Percentiles rank a stretch among this genome's conserved stretches.
Conservation (phyloP, 257 asterid species). For the Solanum tarapatanum region DNA sequence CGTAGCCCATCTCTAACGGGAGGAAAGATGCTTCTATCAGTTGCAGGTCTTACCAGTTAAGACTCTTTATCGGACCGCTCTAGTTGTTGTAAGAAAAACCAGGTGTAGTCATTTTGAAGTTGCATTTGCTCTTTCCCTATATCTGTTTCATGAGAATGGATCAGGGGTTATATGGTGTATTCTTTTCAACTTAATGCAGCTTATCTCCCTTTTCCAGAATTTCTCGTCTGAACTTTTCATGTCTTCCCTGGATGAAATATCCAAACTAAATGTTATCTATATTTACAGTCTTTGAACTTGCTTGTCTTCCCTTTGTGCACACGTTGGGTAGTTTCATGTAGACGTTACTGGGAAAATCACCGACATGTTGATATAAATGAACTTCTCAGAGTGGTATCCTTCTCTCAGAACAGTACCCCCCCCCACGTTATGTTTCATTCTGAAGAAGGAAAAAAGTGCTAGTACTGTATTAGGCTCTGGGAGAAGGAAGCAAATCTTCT, state of each 20-base stretch:
- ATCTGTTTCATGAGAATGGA: not conserved
- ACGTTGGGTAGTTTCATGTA: not conserved
- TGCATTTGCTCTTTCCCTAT: not conserved
- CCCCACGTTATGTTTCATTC: too few relatives aligned
- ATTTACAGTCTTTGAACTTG: not conserved
- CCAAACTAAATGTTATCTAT: not conserved
- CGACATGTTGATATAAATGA: not conserved
- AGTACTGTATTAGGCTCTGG: not conserved
- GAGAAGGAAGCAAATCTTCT: not conserved
- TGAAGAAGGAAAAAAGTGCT: too few relatives aligned
- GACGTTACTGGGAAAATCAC: not conserved
- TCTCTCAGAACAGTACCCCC: slow-evolving; percentile 4
- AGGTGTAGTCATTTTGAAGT: not conserved
- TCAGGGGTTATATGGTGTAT: not conserved
- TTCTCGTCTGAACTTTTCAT: not conserved
- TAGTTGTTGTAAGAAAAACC: not conserved
- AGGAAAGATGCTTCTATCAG: not conserved
- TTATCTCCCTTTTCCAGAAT: not conserved
- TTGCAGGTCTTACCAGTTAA: not conserved
- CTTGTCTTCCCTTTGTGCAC: not conserved
- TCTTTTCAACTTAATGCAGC: not conserved
- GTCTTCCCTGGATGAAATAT: not conserved
- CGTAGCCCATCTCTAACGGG: not conserved
- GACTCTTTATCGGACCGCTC: not conserved
- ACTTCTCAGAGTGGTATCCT: not conserved